Base-by-base conservation (phyloP, 495 filamentous ascomycete genomes). In the Glarea lozoyensis region DNA sequence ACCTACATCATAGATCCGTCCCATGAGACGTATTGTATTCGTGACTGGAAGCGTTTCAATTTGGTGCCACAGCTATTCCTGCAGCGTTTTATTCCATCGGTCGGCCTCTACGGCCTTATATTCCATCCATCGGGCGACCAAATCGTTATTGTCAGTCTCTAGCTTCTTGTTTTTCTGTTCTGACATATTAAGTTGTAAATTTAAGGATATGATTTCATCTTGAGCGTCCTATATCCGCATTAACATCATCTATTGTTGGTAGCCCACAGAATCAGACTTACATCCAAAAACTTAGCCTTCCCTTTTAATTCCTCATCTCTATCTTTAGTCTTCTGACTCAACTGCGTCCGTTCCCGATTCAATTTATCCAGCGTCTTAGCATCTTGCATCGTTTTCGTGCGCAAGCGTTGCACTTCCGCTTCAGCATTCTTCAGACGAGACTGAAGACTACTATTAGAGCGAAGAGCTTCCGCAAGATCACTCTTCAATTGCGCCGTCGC, bases 71-170 rank as follows among this genome's bases (percentile, higher is more conserved):
- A n/a, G n/a, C n/a, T n/a, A n/a, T n/a, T 37, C 33, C n/a, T 49
- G 43, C 17, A 56, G 39, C 16, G 48, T 41, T 22, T 82, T 61
- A 56, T 95, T 96, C 86, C 94, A 85, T 17, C 75, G 80, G 43
- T 93, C 87, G 4, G 86, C 90, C 65, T 95, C 88, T 60, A 78
- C 69, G 4, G 78, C 81, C 70, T 89, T 87, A 45, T 84, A 71
- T 47, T 73, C 75, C 86, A 97, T 92, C 86, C 85, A 96, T 34
- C 90, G 74, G 54, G 88, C 81, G 40, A 95, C 77, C 25, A 96
- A 67, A 35, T 95, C 84, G 54, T 86, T 73, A 54, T 97, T 95
- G 56, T 97, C 90, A n/a, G 67, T 69, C 56, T 78, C 66, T 43
- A 93, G 64, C 53, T 77, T 79, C 48, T 73, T 70, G 4, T 68